Evolutionary conservation across 768 basidiomycete species (phyloP).

Genomic region (Amanita brunnescens): DNA sequence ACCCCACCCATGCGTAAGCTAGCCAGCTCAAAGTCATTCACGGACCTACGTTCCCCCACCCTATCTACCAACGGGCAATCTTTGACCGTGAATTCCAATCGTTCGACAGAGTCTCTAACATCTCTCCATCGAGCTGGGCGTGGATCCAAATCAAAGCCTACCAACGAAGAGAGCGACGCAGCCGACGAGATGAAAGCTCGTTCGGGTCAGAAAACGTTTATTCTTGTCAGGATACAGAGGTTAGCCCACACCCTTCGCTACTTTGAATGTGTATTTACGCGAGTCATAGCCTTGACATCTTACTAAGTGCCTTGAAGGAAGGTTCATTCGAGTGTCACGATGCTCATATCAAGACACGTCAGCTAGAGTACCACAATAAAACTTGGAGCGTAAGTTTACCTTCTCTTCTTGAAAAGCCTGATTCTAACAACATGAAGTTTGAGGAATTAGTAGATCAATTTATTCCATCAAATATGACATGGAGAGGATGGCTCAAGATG

Average conservation of each 20-base stretch:
- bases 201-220: conserved; percentile 77
- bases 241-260: conserved; percentile 18
- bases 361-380: conserved; percentile 74
- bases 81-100: conserved; percentile 14
- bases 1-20: conserved; percentile 41
- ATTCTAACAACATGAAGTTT: conserved; percentile 36
- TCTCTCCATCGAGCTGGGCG: neutral
- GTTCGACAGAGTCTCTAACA: conserved; percentile 1
- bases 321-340: conserved; percentile 81
- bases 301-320: conserved; percentile 73
- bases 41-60: conserved; percentile 41
- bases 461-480: conserved; percentile 67
- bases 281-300: conserved; percentile 48
- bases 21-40: conserved; percentile 60
- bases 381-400: conserved; percentile 63
- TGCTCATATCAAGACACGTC: conserved; percentile 70
- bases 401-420: neutral
- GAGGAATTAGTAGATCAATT: conserved; percentile 76
- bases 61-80: neutral
- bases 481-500: conserved; percentile 80
- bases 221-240: conserved; percentile 71
- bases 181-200: conserved; percentile 78
- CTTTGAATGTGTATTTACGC: conserved; percentile 9
- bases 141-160: neutral
- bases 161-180: conserved; percentile 38